phyloP scores from a whole-genome alignment of 306 rosid species.

The cucumber (Cucumis sativus) region Cucumber_9930_V3 NC_026655.2:32343501-32344000 shows the following conservation, averaged over 20 bases:
- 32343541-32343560: slow-evolving; percentile 56
- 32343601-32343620: background rate
- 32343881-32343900: no score
- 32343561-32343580: slow-evolving; percentile 9
- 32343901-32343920: no score
- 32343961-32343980: no score
- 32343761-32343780: background rate
- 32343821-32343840: no score
- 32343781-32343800: background rate
- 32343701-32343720: background rate
- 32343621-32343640: background rate
- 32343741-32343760: background rate
- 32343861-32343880: no score
- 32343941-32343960: no score
- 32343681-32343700: background rate
- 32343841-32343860: no score
- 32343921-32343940: no score
- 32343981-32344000: no score
- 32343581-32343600: background rate
- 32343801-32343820: background rate
- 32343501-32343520: slow-evolving; percentile 60
- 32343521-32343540: slow-evolving; percentile 61
- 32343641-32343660: background rate
- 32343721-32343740: background rate
- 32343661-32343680: background rate